A percentile compares a stretch with the other conserved stretches of the same genome.
These are phyloP conservation scores for Backusella luteola DNA, from an alignment of 192 early-diverging fungal species.

Conservation along the genomic window DNA sequence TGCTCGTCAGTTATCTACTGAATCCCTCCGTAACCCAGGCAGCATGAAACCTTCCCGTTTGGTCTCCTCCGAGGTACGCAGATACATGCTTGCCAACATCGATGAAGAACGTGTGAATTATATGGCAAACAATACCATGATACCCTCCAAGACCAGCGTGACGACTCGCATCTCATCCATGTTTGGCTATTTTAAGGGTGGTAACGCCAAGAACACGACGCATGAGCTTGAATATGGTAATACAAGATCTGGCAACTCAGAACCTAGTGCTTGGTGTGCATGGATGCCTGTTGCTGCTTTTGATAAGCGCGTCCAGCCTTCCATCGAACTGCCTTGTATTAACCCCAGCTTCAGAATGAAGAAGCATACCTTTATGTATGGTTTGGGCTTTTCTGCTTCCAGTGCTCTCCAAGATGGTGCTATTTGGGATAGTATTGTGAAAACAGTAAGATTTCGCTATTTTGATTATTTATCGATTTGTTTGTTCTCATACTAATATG, in stretches of 20 bases:
- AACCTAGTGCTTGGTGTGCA: conserved; percentile 12
- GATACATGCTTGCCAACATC: conserved; percentile 62
- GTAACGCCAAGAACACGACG: not conserved
- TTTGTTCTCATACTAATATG: not conserved
- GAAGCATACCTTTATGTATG: conserved; percentile 36
- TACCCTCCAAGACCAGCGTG: conserved; percentile 19
- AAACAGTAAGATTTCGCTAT: conserved; percentile 33
- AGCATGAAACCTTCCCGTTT: conserved; percentile 42
- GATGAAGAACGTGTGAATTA: conserved; percentile 48
- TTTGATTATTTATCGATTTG: not conserved
- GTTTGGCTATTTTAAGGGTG: conserved; percentile 39
- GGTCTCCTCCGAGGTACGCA: conserved; percentile 53
- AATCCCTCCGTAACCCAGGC: conserved; percentile 50
- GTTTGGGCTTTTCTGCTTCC: conserved; percentile 38
- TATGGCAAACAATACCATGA: conserved; percentile 34
- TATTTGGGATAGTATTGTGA: conserved; percentile 49
- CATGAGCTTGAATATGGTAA: not conserved
- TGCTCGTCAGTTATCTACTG: conserved; percentile 53
- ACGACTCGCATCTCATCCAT: conserved; percentile 13
- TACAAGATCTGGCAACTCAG: not conserved
- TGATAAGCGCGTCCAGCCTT: conserved; percentile 22
- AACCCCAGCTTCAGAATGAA: conserved; percentile 33
- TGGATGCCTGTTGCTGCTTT: conserved; percentile 30
- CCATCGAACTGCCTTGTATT: conserved; percentile 42
- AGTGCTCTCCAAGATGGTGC: conserved; percentile 25